phyloP scores from a whole-genome alignment of 1,284 basidiomycete species.

The Sporisorium sorghi region DNA sequence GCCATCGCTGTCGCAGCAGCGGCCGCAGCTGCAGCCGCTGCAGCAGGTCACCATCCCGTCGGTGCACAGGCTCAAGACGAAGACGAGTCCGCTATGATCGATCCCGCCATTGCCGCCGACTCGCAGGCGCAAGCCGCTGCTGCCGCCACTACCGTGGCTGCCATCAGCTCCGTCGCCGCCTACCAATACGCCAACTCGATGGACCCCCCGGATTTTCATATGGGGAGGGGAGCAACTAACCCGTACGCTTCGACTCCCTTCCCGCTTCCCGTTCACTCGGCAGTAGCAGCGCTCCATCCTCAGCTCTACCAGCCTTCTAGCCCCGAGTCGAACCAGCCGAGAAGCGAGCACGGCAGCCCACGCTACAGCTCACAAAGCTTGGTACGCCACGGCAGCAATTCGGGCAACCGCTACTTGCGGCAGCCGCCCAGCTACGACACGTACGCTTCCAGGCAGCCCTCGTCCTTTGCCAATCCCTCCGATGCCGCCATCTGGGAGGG shows the following conservation, averaged over 20 bases:
- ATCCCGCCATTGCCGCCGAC: conserved; percentile 51
- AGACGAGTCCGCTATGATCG: conserved; percentile 48
- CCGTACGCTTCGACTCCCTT: conserved; percentile 57
- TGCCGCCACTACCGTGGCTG: conserved; percentile 46
- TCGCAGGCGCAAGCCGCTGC: conserved; percentile 50
- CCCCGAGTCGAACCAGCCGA: conserved; percentile 58
- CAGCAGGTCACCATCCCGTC: conserved; percentile 33
- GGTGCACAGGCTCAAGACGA: conserved; percentile 18
- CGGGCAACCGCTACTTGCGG: conserved; percentile 32
- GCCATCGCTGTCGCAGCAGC: conserved; percentile 41
- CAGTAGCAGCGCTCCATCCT: conserved; percentile 48
- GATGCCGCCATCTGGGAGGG: conserved; percentile 56
- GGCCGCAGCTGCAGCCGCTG: conserved; percentile 38
- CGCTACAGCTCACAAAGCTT: conserved; percentile 51
- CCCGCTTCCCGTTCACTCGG: conserved; percentile 53
- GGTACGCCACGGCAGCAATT: conserved; percentile 47
- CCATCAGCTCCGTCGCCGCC: conserved; percentile 51
- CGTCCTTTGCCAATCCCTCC: conserved; percentile 26
- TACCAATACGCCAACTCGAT: conserved; percentile 50
- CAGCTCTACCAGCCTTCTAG: conserved; percentile 55
- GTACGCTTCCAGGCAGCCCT: conserved; percentile 20
- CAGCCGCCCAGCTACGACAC: conserved; percentile 26
- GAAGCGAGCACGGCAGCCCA: conserved; percentile 59
- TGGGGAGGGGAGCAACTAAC: conserved; percentile 57
- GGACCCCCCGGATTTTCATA: conserved; percentile 57